Evolutionary conservation across 2,329 filamentous ascomycete species (phyloP).

Genomic region (Curvularia eragrostidis): DNA sequence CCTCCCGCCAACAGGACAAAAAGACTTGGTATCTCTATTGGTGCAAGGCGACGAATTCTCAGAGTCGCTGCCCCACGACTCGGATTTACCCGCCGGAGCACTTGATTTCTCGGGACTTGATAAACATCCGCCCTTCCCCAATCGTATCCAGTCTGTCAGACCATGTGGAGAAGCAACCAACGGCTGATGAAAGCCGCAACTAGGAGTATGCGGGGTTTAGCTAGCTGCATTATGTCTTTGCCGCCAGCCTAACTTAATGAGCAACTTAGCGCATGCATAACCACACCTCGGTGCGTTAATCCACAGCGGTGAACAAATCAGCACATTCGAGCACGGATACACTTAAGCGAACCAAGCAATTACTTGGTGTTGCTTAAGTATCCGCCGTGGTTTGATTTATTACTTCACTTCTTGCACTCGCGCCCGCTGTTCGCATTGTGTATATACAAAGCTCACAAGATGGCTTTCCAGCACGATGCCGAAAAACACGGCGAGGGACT

Average conservation of each 20-base stretch:
- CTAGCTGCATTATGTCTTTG: neutral
- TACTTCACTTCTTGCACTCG: neutral
- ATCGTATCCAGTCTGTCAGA: neutral
- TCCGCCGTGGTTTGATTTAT: neutral
- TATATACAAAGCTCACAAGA: neutral
- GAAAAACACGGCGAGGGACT: neutral
- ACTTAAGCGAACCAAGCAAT: slow-evolving; percentile 9
- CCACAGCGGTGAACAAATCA: neutral
- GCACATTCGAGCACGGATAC: neutral
- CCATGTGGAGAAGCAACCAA: neutral
- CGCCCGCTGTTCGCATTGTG: neutral
- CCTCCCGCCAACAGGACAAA: neutral
- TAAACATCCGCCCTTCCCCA: neutral
- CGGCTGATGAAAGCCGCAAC: neutral
- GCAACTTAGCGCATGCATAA: neutral
- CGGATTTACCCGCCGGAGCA: neutral
- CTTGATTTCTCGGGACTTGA: neutral
- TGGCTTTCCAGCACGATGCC: neutral
- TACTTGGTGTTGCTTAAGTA: slow-evolving; percentile 10
- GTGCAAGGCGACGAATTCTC: neutral
- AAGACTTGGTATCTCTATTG: neutral
- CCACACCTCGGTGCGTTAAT: slow-evolving; percentile 1
- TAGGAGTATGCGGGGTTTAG: neutral
- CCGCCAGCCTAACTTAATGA: neutral
- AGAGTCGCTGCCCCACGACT: neutral